Evolutionary conservation across 1,284 basidiomycete genomes (phyloP), one percentile per base, ranked within the genome.

Genomic region (Athelia psychrophila): DNA sequence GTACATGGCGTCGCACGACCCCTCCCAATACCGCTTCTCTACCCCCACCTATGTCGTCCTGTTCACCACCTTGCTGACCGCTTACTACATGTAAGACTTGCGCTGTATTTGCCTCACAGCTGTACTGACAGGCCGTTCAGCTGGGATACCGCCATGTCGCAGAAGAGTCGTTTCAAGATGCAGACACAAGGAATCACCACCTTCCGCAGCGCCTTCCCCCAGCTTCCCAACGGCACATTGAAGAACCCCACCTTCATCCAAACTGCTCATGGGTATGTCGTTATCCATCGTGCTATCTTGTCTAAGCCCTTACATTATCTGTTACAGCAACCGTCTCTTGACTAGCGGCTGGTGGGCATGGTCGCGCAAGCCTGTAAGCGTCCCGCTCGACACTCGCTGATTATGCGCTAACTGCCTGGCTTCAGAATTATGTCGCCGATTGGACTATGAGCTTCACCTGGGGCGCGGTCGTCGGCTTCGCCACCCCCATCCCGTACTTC

Each of bases 151-250:
- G 80, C 93, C 8, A 98, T 97, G 93, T 86, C 94, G 2, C 96
- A 99, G 67, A 99, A 99, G 76, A 95, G 93, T 57, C 86, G 88
- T 57, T 98, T 98, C 83, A 96, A 97, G 70, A 96, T 98, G 89
- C 90, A 97, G 69, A 89, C 91, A 40, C 93, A 94, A 64, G 94
- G 93, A 30, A 91, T 92, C 60, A 89, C 84, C 64, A 80, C 82
- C 50, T 90, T 88, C 73, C 88, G 95, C 64, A 87, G 86, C 63
- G 88, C 95, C 0, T 99, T 99, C 86, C 96, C 96, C 51, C 92
- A 96, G 66, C 77, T 98, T 23, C 96, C 96, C 1, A 84, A 93
- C 71, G 83, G 86, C 54, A 87, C 84, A n/a, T 73, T 98, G 58
- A 72, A 93, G 66, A 88, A 98, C 69, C 96, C 97, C 12, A 88